A percentile compares a stretch with the other conserved stretches of the same genome.
These are phyloP conservation scores for Amborella trichopoda DNA, from an alignment of 164 flowering plant species.

Conservation along the genomic window DNA sequence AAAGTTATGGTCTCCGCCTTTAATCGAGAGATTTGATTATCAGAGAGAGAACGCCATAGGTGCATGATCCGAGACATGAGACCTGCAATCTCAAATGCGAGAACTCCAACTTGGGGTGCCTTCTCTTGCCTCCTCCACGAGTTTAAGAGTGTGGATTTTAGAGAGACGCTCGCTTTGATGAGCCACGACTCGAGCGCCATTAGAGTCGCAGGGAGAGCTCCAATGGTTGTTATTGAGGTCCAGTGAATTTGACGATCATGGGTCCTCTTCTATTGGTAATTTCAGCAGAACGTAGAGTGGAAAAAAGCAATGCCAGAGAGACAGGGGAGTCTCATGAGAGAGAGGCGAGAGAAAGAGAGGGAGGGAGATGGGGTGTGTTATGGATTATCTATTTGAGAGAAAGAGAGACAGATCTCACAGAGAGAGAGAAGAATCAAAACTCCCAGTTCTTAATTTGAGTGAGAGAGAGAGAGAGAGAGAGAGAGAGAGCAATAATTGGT, in stretches of 20 bases:
- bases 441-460: no score
- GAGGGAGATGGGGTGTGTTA: conserved; percentile 4
- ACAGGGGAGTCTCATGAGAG: conserved; percentile 2
- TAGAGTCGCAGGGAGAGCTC: no score
- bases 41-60: conserved; percentile 61
- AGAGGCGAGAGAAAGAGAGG: conserved; percentile 13
- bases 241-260: no score
- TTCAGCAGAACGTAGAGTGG: neutral
- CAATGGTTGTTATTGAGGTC: no score
- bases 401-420: conserved; percentile 10
- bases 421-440: no score
- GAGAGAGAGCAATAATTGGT: conserved; percentile 3
- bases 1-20: conserved; percentile 40
- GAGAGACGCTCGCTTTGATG: conserved; percentile 35
- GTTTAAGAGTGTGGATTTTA: conserved; percentile 9
- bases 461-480: conserved; percentile 10
- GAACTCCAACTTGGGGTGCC: conserved; percentile 41
- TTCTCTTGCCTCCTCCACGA: conserved; percentile 5
- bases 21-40: conserved; percentile 33
- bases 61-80: conserved; percentile 76
- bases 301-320: neutral
- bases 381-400: conserved; percentile 34
- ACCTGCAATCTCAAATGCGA: conserved; percentile 74
- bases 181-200: conserved; percentile 85
- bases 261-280: neutral